phyloP scores from a whole-genome alignment of 768 basidiomycete species.

The Termitomyces sp. region DNA sequence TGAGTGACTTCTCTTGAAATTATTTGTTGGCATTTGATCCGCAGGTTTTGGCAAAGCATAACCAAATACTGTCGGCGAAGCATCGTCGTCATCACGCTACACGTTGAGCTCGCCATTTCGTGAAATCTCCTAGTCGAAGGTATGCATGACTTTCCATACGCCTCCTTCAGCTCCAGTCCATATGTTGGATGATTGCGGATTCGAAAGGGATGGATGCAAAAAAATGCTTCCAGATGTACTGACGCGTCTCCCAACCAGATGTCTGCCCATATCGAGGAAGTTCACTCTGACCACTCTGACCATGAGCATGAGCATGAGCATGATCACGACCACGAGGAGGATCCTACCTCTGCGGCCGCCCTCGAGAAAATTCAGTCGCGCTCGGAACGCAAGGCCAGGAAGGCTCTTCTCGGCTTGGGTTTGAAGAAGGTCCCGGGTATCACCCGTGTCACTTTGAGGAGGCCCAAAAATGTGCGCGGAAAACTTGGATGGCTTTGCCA shows the following conservation, averaged over 20 bases:
- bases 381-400: constrained; percentile 93
- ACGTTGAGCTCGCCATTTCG: constrained; percentile 36
- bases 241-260: constrained; percentile 45
- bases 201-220: constrained; percentile 33
- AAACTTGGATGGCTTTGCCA: constrained; percentile 5
- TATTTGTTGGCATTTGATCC: constrained; percentile 25
- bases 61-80: constrained; percentile 32
- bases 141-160: constrained; percentile 19
- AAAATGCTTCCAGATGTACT: constrained; percentile 28
- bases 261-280: constrained; percentile 85
- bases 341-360: constrained; percentile 79
- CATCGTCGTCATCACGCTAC: constrained; percentile 31
- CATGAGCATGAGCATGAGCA: constrained; percentile 54
- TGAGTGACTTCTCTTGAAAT: neutral
- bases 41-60: constrained; percentile 24
- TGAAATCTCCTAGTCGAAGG: constrained; percentile 26
- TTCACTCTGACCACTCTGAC: constrained; percentile 75
- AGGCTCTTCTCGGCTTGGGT: constrained; percentile 87
- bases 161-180: neutral
- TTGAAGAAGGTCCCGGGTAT: constrained; percentile 92
- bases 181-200: constrained; percentile 5
- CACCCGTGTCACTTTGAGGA: constrained; percentile 90
- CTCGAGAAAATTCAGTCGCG: constrained; percentile 94
- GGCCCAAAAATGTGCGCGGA: constrained; percentile 83
- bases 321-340: constrained; percentile 65